phyloP scores from a whole-genome alignment of 2,329 filamentous ascomycete genomes.

The Microcyclospora tardicrescens region DNA sequence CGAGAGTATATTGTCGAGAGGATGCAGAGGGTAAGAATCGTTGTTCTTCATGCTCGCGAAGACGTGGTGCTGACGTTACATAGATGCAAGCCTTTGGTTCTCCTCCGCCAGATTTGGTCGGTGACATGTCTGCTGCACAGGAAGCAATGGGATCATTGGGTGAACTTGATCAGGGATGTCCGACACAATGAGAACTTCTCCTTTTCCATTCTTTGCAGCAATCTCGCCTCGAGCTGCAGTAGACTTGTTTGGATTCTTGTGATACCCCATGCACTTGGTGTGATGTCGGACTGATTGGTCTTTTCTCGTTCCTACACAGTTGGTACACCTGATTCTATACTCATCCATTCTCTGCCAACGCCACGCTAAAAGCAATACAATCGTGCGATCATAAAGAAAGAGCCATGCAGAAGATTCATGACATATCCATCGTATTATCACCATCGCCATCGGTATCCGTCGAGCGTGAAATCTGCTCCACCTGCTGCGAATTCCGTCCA shows the following conservation, averaged over 20 bases:
- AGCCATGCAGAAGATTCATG: background rate
- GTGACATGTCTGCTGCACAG: conserved; percentile 74
- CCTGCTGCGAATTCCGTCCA: conserved; percentile 5
- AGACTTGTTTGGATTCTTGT: too few relatives aligned
- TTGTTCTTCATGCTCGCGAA: conserved; percentile 4
- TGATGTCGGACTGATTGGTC: too few relatives aligned
- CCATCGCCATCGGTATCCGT: conserved; percentile 11
- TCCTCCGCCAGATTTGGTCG: conserved; percentile 80
- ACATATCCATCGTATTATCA: conserved; percentile 9
- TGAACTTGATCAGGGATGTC: conserved; percentile 47
- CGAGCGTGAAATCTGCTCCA: conserved; percentile 6
- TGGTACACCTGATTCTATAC: too few relatives aligned
- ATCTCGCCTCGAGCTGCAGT: too few relatives aligned
- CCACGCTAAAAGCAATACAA: conserved; percentile 13
- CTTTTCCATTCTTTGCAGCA: too few relatives aligned
- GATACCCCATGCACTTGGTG: too few relatives aligned
- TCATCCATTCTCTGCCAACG: conserved; percentile 8
- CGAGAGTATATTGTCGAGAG: conserved; percentile 88
- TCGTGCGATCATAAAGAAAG: background rate
- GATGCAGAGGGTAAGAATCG: conserved; percentile 75
- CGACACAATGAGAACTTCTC: conserved; percentile 38
- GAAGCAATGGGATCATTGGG: conserved; percentile 38
- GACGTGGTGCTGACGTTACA: conserved; percentile 6
- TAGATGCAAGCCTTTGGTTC: conserved; percentile 96
- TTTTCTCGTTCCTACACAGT: too few relatives aligned